phyloP scores from a whole-genome alignment of 1,139 yeast species.

The Suhomyces bokatorum region DNA sequence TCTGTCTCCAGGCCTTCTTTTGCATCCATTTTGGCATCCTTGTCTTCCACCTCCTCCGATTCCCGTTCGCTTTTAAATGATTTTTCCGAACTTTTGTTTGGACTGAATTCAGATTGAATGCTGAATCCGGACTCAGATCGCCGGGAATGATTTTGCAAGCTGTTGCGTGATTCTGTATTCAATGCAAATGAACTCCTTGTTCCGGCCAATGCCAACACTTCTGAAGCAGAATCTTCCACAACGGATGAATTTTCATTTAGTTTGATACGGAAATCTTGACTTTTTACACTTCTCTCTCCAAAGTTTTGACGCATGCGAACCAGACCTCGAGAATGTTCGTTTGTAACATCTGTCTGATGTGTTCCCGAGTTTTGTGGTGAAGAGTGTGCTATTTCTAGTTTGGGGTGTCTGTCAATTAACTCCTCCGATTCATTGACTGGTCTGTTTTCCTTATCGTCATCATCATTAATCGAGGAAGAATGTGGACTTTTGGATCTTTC shows the following conservation, averaged over 20 bases:
- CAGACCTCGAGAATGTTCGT: not conserved
- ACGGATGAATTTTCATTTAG: not conserved
- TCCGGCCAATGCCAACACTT: not conserved
- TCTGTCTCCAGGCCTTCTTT: not conserved
- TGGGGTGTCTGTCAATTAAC: not conserved
- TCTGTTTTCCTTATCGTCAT: not conserved
- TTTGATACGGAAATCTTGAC: not conserved
- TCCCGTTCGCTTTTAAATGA: not conserved
- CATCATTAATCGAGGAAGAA: not conserved
- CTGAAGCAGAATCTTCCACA: not conserved
- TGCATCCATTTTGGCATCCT: not conserved
- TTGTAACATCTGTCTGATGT: not conserved
- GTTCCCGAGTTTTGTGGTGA: not conserved
- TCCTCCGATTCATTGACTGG: not conserved
- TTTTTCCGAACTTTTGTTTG: too few species aligned
- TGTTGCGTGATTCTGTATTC: not conserved
- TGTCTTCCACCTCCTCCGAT: constrained; percentile 1
- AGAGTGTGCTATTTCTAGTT: not conserved
- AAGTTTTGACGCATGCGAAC: not conserved
- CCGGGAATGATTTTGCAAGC: not conserved
- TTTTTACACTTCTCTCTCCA: not conserved
- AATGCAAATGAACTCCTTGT: not conserved
- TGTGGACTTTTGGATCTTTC: not conserved
- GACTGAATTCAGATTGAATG: too few species aligned
- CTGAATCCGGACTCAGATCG: too few species aligned